A percentile compares a stretch with the other conserved stretches of the same genome.
phyloP scores from a whole-genome alignment of 495 filamentous ascomycete genomes.

The Letharia lupina region DNA sequence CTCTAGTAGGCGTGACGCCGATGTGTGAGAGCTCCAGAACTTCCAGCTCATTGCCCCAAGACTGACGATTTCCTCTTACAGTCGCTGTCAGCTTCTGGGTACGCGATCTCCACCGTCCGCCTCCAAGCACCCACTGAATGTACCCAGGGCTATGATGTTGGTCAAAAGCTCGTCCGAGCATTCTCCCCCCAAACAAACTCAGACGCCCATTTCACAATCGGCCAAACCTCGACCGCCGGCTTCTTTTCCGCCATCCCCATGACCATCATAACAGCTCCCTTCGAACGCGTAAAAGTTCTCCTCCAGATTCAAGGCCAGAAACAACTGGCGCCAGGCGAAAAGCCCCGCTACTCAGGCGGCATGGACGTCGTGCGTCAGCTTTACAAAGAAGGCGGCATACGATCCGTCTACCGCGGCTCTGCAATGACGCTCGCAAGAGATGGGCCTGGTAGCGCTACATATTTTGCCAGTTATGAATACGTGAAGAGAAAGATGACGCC shows the following conservation, averaged over 20 bases:
- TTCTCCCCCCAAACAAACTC: slow-evolving; percentile 48
- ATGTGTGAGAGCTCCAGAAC: slow-evolving; percentile 68
- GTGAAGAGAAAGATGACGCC: slow-evolving; percentile 86
- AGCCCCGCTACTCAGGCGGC: slow-evolving; percentile 85
- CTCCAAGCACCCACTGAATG: neutral
- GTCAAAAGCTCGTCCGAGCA: slow-evolving; percentile 72
- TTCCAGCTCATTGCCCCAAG: neutral
- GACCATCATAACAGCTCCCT: slow-evolving; percentile 95
- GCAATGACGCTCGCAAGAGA: slow-evolving; percentile 89
- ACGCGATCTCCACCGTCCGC: neutral
- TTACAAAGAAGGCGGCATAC: slow-evolving; percentile 82
- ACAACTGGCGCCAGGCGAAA: slow-evolving; percentile 72
- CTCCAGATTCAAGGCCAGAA: slow-evolving; percentile 97
- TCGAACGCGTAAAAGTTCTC: slow-evolving; percentile 97
- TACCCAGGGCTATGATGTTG: slow-evolving; percentile 75
- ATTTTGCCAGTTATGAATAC: slow-evolving; percentile 95
- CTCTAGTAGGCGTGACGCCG: slow-evolving; percentile 88
- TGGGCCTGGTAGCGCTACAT: slow-evolving; percentile 84
- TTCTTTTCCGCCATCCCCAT: slow-evolving; percentile 98
- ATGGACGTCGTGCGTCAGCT: slow-evolving; percentile 91
- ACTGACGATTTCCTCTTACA: slow-evolving; percentile 29
- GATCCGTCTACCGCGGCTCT: slow-evolving; percentile 83
- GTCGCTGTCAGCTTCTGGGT: slow-evolving; percentile 95
- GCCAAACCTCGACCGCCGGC: slow-evolving; percentile 82
- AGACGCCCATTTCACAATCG: slow-evolving; percentile 60